These are phyloP conservation scores for Brassica rapa DNA, from an alignment of 345 rosid genomes.

Conservation along the genomic window DNA sequence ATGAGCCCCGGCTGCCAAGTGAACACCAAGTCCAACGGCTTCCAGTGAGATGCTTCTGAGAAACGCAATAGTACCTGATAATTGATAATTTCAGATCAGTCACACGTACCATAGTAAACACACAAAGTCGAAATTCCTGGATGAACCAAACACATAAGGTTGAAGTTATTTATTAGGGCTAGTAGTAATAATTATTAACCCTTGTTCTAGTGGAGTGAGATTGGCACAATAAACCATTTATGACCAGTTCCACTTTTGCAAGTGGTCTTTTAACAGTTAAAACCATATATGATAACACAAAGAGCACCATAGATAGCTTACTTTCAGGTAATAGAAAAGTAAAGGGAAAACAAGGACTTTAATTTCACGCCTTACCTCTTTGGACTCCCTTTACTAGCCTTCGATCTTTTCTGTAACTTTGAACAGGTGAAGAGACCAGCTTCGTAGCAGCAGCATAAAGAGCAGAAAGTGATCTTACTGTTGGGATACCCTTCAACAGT, in stretches of 20 bases:
- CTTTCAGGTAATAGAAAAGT: background rate
- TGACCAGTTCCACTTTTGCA: constrained; percentile 18
- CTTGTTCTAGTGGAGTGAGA: too few species aligned
- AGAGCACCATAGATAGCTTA: constrained; percentile 14
- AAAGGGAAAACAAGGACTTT: background rate
- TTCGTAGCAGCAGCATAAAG: constrained; percentile 79
- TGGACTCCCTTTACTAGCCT: constrained; percentile 87
- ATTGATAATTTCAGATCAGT: background rate
- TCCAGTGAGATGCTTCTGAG: constrained; percentile 89
- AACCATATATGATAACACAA: constrained; percentile 8
- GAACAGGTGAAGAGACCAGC: constrained; percentile 83
- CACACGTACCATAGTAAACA: background rate
- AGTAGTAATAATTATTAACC: too few species aligned
- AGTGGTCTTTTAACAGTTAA: constrained; percentile 7
- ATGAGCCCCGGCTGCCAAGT: constrained; percentile 88
- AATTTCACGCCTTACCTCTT: constrained; percentile 63
- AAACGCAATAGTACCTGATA: constrained; percentile 85
- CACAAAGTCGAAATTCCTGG: background rate
- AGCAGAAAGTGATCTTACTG: constrained; percentile 75
- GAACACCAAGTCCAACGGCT: constrained; percentile 95
- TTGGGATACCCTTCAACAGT: constrained; percentile 69
- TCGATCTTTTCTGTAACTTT: constrained; percentile 81
- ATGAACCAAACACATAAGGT: background rate
- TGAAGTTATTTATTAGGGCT: background rate
- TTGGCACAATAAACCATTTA: too few species aligned